Conservation (phyloP, 768 basidiomycete species). For the Pulveroboletus ravenelii region DNA sequence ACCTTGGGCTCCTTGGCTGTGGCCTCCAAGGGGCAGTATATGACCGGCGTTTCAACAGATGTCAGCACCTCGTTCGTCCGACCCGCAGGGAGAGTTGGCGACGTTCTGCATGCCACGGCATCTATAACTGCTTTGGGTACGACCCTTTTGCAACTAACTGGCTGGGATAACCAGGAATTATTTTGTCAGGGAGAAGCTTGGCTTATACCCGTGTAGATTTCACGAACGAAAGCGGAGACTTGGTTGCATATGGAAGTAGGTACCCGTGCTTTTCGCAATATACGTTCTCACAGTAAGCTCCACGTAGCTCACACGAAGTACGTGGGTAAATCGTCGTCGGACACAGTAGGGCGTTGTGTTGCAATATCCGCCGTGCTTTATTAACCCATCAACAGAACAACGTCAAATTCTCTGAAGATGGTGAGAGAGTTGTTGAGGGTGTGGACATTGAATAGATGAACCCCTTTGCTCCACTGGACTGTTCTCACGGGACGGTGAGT, state of each 20-base stretch:
- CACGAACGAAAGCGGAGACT: conserved; percentile 52
- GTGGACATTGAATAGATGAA: conserved; percentile 12
- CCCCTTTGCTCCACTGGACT: no score
- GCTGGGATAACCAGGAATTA: not conserved
- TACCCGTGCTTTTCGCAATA: not conserved
- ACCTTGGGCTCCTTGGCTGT: conserved; percentile 83
- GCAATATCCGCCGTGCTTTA: not conserved
- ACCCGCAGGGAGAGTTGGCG: conserved; percentile 69
- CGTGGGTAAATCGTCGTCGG: conserved; percentile 59
- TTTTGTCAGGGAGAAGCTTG: conserved; percentile 60
- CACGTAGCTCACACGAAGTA: conserved; percentile 79
- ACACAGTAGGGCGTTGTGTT: conserved; percentile 30
- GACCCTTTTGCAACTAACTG: not conserved
- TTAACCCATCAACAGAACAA: conserved; percentile 46
- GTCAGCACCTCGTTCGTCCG: conserved; percentile 74
- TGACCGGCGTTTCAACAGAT: conserved; percentile 87
- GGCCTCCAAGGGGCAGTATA: conserved; percentile 73
- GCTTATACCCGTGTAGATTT: conserved; percentile 84
- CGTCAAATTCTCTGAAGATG: conserved; percentile 75
- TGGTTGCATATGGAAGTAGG: conserved; percentile 82
- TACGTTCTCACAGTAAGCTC: not conserved
- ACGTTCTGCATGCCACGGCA: conserved; percentile 60
- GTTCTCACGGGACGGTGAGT: no score
- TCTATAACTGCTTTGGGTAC: conserved; percentile 66
- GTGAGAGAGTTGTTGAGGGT: conserved; percentile 65